phyloP scores from a whole-genome alignment of 2,329 filamentous ascomycete species.

The Ceratocystis alfenasii region DNA sequence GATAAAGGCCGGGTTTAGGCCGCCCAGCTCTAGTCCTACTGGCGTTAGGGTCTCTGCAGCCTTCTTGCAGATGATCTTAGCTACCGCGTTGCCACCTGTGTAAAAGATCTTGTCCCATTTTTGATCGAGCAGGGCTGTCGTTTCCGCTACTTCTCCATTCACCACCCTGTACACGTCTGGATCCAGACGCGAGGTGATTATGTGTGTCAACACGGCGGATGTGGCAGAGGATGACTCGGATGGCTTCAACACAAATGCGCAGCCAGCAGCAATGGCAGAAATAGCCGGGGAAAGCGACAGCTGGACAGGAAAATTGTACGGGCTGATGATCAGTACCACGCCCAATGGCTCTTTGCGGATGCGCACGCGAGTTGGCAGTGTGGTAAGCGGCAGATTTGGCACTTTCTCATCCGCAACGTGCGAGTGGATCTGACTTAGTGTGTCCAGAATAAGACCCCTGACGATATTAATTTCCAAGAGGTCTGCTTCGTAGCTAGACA shows the following conservation, averaged over 20 bases:
- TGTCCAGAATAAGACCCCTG: slow-evolving; percentile 69
- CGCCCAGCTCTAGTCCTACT: slow-evolving; percentile 79
- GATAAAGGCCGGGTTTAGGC: slow-evolving; percentile 82
- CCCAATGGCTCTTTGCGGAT: slow-evolving; percentile 84
- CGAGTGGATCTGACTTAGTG: slow-evolving; percentile 62
- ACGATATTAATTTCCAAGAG: slow-evolving; percentile 66
- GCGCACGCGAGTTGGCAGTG: slow-evolving; percentile 55
- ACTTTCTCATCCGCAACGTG: slow-evolving; percentile 76
- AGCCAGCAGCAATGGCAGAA: slow-evolving; percentile 85
- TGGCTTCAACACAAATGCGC: slow-evolving; percentile 81
- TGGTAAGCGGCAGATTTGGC: slow-evolving; percentile 41
- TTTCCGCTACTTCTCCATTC: slow-evolving; percentile 72
- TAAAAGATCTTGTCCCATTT: slow-evolving; percentile 99
- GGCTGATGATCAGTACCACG: slow-evolving; percentile 69
- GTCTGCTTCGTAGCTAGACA: slow-evolving; percentile 61
- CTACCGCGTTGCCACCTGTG: slow-evolving; percentile 68
- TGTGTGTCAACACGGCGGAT: slow-evolving; percentile 66
- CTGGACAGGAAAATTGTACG: slow-evolving; percentile 89
- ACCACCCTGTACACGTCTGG: slow-evolving; percentile 61
- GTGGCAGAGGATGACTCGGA: slow-evolving; percentile 68
- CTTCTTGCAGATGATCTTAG: slow-evolving; percentile 78
- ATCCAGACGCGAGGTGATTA: slow-evolving; percentile 67
- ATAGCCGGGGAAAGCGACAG: slow-evolving; percentile 66
- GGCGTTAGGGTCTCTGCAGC: slow-evolving; percentile 83
- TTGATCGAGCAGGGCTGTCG: slow-evolving; percentile 66